Conservation (phyloP, 176 grass and related monocot genomes). For the Aegilops speltoides region DNA sequence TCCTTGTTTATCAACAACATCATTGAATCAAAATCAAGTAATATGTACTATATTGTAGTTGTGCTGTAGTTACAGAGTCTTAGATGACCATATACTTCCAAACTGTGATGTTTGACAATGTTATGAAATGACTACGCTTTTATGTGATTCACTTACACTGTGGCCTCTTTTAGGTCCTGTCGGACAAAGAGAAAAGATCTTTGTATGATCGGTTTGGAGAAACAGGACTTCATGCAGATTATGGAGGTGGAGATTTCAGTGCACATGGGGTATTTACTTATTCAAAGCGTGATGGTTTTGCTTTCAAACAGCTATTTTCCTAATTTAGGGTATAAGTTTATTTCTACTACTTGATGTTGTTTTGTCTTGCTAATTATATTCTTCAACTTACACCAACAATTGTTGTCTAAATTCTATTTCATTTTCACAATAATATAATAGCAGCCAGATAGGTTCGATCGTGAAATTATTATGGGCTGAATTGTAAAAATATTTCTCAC, state of each 20-base stretch:
- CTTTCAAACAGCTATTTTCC: neutral
- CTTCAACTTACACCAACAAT: neutral
- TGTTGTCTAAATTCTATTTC: neutral
- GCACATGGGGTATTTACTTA: constrained; percentile 52
- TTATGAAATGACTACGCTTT: constrained; percentile 18
- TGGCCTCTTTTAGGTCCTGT: constrained; percentile 63
- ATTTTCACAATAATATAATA: neutral
- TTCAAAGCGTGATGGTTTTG: neutral
- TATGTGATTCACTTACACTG: constrained; percentile 13
- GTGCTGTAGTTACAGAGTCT: neutral
- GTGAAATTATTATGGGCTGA: neutral
- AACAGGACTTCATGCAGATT: constrained; percentile 46
- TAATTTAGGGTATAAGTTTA: neutral
- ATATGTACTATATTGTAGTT: constrained; percentile 7
- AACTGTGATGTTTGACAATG: neutral
- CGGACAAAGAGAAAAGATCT: constrained; percentile 85
- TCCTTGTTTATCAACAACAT: neutral
- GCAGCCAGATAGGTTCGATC: neutral
- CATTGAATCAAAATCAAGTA: neutral
- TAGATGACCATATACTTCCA: neutral
- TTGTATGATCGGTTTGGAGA: constrained; percentile 82
- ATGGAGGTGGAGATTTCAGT: constrained; percentile 42
- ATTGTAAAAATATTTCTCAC: constrained; percentile 18
- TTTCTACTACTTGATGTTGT: neutral
- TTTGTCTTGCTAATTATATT: neutral